phyloP scores from a whole-genome alignment of 768 basidiomycete species.

The Phanerodontia chrysosporium region DNA sequence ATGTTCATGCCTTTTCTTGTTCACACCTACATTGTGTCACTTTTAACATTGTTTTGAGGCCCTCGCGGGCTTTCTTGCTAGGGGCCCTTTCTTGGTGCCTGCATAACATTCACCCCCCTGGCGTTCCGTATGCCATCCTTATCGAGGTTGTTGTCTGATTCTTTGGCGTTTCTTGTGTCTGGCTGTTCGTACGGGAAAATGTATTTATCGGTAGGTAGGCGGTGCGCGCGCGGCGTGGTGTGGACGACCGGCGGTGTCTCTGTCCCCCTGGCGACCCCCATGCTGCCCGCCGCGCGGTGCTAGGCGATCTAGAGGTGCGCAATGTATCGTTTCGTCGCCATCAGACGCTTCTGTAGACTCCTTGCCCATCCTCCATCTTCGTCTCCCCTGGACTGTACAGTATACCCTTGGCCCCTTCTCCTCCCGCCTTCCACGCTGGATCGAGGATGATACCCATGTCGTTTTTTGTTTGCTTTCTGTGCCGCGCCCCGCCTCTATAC shows the following conservation, averaged over 20 bases:
- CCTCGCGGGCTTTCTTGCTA: not conserved
- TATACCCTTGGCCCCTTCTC: not conserved
- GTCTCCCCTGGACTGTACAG: not conserved
- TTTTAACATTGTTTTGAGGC: not conserved
- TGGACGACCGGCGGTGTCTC: too few species aligned
- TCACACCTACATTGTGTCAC: not conserved
- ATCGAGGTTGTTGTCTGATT: not conserved
- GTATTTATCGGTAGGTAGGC: conserved; percentile 10
- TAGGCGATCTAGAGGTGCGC: not conserved
- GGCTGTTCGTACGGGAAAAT: conserved; percentile 3
- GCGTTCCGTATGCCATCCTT: not conserved
- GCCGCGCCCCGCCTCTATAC: not conserved
- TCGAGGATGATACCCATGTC: not conserved
- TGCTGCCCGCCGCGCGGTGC: not conserved
- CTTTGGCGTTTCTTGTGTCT: not conserved
- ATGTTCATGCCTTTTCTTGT: not conserved
- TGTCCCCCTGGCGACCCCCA: not conserved
- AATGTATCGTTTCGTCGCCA: not conserved
- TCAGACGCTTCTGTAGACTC: not conserved
- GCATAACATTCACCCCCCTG: not conserved
- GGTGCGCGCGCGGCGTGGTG: not conserved
- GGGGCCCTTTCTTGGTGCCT: not conserved
- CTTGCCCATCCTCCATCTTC: too few species aligned
- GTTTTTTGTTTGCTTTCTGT: not conserved
- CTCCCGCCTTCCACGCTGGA: not conserved